These are phyloP conservation scores for Chrysanthemum lavandulifolium DNA, from an alignment of 129 eudicot genomes.

Conservation along the genomic window DNA sequence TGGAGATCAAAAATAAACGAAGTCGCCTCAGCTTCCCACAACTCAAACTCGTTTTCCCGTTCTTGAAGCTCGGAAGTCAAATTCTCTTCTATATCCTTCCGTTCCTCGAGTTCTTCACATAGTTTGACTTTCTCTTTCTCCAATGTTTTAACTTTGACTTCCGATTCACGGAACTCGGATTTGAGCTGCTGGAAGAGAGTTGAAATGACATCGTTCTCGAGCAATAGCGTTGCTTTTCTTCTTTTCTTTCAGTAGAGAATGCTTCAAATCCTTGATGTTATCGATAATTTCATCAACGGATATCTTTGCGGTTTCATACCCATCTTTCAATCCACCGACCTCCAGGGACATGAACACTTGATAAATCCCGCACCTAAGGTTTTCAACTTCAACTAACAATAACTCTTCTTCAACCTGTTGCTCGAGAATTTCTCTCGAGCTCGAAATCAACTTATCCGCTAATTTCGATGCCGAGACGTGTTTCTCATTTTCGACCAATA, in stretches of 20 bases:
- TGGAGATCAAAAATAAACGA: constrained; percentile 88
- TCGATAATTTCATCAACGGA: constrained; percentile 47
- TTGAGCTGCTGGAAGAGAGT: constrained; percentile 54
- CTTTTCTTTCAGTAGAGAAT: constrained; percentile 44
- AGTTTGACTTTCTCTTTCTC: constrained; percentile 29
- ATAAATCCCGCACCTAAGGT: constrained; percentile 66
- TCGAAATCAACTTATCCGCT: constrained; percentile 66
- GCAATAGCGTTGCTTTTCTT: constrained; percentile 54
- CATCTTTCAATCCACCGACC: constrained; percentile 24
- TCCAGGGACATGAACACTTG: constrained; percentile 65
- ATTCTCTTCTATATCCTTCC: constrained; percentile 44
- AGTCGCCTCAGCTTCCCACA: constrained; percentile 95
- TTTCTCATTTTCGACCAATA: constrained; percentile 62
- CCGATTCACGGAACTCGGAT: constrained; percentile 49
- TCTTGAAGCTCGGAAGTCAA: constrained; percentile 68
- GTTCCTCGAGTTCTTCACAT: constrained; percentile 59
- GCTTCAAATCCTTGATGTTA: constrained; percentile 47
- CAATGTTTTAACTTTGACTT: constrained; percentile 38
- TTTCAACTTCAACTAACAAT: constrained; percentile 74
- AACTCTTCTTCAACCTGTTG: constrained; percentile 90
- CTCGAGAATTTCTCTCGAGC: constrained; percentile 84
- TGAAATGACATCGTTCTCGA: constrained; percentile 67
- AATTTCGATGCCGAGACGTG: constrained; percentile 74
- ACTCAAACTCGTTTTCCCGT: constrained; percentile 64
- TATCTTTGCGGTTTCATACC: constrained; percentile 36